Evolutionary conservation across 306 rosid genomes (phyloP).

Genomic region (Corylus heterophylla): DNA sequence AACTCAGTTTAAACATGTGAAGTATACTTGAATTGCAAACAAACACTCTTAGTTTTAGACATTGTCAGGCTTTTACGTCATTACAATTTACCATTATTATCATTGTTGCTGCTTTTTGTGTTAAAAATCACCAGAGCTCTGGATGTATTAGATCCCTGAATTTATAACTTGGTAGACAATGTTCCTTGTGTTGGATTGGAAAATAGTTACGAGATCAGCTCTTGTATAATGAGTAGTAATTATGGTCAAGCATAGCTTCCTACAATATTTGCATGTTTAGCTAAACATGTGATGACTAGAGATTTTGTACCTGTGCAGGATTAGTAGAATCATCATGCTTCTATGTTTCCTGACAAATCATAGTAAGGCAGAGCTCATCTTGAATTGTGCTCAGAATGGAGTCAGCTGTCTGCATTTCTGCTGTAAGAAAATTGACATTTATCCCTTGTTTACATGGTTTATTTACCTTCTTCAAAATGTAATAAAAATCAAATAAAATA

Average conservation of each 20-base stretch:
- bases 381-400: conserved; percentile 19
- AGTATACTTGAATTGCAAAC: background rate
- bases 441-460: background rate
- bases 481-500: background rate
- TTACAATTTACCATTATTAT: background rate
- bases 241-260: background rate
- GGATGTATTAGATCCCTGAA: background rate
- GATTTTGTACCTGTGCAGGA: conserved; percentile 48
- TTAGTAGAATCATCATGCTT: conserved; percentile 28
- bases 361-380: background rate
- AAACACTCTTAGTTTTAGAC: background rate
- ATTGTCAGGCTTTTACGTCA: background rate
- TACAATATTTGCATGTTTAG: background rate
- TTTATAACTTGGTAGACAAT: background rate
- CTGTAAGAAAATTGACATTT: conserved; percentile 12
- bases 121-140: background rate
- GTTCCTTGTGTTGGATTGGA: background rate
- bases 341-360: conserved; percentile 13
- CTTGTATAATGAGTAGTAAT: background rate
- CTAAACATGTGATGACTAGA: conserved; percentile 8
- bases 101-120: background rate
- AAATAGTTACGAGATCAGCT: background rate
- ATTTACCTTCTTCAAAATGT: background rate
- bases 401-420: conserved; percentile 1
- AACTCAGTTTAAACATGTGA: background rate